phyloP scores from a whole-genome alignment of 2,329 filamentous ascomycete genomes.

The Aureobasidium sp. region DNA sequence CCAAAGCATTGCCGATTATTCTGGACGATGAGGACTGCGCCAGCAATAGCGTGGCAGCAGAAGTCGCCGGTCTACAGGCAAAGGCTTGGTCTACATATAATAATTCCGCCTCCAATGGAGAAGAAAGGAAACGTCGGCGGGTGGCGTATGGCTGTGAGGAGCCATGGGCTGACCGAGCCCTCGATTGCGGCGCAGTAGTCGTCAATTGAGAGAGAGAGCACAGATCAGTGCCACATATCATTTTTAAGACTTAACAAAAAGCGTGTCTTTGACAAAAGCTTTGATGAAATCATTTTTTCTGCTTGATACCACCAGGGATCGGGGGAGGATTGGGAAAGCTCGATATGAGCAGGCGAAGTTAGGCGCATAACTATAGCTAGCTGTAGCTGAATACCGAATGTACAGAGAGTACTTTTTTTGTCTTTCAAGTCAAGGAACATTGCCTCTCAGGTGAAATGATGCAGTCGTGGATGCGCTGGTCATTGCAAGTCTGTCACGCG shows the following conservation, averaged over 20 bases:
- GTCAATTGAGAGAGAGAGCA: not conserved
- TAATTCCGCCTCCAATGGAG: not conserved
- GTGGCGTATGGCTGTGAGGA: not conserved
- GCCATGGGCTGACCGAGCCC: not conserved
- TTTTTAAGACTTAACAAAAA: not conserved
- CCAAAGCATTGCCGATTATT: not conserved
- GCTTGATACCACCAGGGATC: not conserved
- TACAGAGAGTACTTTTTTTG: not conserved
- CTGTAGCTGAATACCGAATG: not conserved
- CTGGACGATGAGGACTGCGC: constrained; percentile 8
- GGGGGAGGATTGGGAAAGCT: not conserved
- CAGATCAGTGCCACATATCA: not conserved
- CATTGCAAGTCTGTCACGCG: not conserved
- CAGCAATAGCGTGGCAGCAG: constrained; percentile 4
- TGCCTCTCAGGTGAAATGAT: not conserved
- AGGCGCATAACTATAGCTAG: not conserved
- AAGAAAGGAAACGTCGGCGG: not conserved
- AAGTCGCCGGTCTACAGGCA: not conserved
- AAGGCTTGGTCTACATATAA: not conserved
- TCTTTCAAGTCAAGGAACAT: not conserved
- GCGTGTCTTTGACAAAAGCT: constrained; percentile 1
- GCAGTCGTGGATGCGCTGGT: not conserved
- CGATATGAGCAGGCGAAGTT: not conserved
- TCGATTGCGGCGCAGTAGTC: constrained; percentile 5
- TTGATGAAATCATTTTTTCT: not conserved